Percentiles rank a stretch among this genome's conserved stretches.
phyloP scores from a whole-genome alignment of 1,284 basidiomycete species.

The Sphagnurus paluster region DNA sequence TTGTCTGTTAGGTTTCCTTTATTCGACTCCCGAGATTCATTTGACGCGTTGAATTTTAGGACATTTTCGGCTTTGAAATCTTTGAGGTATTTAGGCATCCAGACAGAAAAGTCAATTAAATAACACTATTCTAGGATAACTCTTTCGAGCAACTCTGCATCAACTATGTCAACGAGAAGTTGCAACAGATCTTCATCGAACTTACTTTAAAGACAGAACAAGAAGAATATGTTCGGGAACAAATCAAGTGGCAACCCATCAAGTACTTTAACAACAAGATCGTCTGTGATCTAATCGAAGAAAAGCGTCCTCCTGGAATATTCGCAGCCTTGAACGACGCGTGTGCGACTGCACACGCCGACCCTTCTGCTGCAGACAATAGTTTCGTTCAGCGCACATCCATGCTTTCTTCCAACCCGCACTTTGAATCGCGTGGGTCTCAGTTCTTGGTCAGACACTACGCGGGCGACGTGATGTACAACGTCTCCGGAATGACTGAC shows the following conservation, averaged over 20 bases:
- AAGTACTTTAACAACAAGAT: slow-evolving; percentile 97
- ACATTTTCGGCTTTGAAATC: slow-evolving; percentile 98
- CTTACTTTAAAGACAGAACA: slow-evolving; percentile 98
- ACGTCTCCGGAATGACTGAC: slow-evolving; percentile 97
- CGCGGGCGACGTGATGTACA: slow-evolving; percentile 99
- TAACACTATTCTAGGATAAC: slow-evolving; percentile 68
- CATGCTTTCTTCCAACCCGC: slow-evolving; percentile 78
- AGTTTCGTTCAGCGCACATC: slow-evolving; percentile 94
- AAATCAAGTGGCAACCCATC: slow-evolving; percentile 99
- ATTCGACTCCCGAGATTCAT: slow-evolving; percentile 2
- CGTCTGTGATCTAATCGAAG: slow-evolving; percentile 98
- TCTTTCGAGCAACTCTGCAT: slow-evolving; percentile 99
- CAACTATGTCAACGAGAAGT: slow-evolving; percentile 99
- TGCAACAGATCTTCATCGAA: slow-evolving; percentile 99
- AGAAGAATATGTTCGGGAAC: slow-evolving; percentile 97
- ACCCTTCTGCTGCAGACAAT: slow-evolving; percentile 94
- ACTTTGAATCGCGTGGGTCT: slow-evolving; percentile 90
- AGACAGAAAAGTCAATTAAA: background rate
- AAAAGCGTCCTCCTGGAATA: slow-evolving; percentile 93
- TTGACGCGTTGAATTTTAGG: slow-evolving; percentile 42
- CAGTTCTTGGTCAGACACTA: slow-evolving; percentile 95
- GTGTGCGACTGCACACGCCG: slow-evolving; percentile 97
- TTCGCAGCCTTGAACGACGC: slow-evolving; percentile 99
- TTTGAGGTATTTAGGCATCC: slow-evolving; percentile 65
- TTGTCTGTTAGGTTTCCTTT: slow-evolving; percentile 47